Evolutionary conservation across 305 asterid species (phyloP).

Genomic region (Fraxinus dipetala): DNA sequence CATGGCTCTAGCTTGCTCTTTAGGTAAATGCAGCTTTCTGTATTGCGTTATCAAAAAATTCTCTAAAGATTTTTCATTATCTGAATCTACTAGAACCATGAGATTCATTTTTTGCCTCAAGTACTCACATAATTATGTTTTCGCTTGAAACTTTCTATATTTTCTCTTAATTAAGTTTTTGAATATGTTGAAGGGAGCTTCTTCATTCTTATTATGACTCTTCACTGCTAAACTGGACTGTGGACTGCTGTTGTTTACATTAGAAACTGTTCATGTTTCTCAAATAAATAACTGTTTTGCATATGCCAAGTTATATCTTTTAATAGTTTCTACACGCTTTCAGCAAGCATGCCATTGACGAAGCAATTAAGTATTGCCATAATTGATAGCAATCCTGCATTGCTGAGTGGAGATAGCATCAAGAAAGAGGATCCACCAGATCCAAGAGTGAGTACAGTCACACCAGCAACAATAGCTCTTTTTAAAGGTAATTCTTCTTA

Average conservation of each 20-base stretch:
- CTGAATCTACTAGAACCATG: background rate
- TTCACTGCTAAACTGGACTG: background rate
- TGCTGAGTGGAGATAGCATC: constrained; percentile 45
- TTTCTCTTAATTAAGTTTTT: background rate
- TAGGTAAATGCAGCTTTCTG: constrained; percentile 48
- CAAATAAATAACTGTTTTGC: background rate
- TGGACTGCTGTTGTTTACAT: background rate
- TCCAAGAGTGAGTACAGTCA: constrained; percentile 97
- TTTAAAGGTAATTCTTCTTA: constrained; percentile 57
- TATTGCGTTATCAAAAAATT: constrained; percentile 12
- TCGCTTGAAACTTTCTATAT: background rate
- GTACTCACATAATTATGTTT: background rate
- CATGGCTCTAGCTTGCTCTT: constrained; percentile 90
- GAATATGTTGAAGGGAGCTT: background rate
- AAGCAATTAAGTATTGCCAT: constrained; percentile 72
- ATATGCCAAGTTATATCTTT: constrained; percentile 2
- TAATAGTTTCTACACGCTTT: constrained; percentile 31
- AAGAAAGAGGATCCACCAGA: constrained; percentile 81
- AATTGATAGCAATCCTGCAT: constrained; percentile 90
- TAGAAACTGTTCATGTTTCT: background rate
- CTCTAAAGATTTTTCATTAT: constrained; percentile 8
- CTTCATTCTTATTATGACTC: background rate
- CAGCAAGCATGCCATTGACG: constrained; percentile 84
- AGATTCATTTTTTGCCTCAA: constrained; percentile 8
- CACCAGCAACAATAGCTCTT: constrained; percentile 76